These are phyloP conservation scores for Diaporthe caulivora DNA, from an alignment of 2,329 filamentous ascomycete genomes.

Conservation along the genomic window DNA sequence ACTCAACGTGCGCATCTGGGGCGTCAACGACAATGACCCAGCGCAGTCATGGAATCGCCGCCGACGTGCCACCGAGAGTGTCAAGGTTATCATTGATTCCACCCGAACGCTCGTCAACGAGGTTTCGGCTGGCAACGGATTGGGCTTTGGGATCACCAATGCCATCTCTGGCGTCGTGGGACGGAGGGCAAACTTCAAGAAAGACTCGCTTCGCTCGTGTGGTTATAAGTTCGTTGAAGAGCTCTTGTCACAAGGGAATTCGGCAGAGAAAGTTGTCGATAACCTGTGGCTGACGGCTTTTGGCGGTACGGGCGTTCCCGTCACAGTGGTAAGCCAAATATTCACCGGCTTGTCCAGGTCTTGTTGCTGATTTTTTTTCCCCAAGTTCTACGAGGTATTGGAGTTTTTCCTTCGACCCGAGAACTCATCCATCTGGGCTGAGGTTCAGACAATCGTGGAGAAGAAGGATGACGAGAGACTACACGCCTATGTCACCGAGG, in stretches of 20 bases:
- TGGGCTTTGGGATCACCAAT: neutral
- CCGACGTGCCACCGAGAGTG: constrained; percentile 55
- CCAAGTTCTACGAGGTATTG: constrained; percentile 5
- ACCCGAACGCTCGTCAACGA: constrained; percentile 56
- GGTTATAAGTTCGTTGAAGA: constrained; percentile 54
- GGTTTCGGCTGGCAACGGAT: constrained; percentile 37
- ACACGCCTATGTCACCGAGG: constrained; percentile 55
- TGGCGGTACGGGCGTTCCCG: constrained; percentile 54
- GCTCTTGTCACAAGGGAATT: constrained; percentile 46
- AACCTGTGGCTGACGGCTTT: constrained; percentile 55
- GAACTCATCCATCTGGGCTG: constrained; percentile 50
- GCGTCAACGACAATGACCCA: constrained; percentile 61
- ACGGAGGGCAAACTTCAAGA: constrained; percentile 47
- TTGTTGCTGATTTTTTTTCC: accelerated
- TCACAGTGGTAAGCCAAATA: constrained; percentile 50
- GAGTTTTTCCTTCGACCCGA: constrained; percentile 19
- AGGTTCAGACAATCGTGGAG: constrained; percentile 55
- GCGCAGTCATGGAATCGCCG: constrained; percentile 60
- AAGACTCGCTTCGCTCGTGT: constrained; percentile 53
- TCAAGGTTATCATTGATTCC: constrained; percentile 51
- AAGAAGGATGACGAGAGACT: constrained; percentile 50
- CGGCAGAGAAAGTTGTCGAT: constrained; percentile 46
- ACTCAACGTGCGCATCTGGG: constrained; percentile 59
- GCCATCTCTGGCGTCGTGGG: constrained; percentile 38
- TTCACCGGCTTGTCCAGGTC: accelerated